Evolutionary conservation across 2,329 filamentous ascomycete species (phyloP).

Genomic region (Dichotomopilus funicola): DNA sequence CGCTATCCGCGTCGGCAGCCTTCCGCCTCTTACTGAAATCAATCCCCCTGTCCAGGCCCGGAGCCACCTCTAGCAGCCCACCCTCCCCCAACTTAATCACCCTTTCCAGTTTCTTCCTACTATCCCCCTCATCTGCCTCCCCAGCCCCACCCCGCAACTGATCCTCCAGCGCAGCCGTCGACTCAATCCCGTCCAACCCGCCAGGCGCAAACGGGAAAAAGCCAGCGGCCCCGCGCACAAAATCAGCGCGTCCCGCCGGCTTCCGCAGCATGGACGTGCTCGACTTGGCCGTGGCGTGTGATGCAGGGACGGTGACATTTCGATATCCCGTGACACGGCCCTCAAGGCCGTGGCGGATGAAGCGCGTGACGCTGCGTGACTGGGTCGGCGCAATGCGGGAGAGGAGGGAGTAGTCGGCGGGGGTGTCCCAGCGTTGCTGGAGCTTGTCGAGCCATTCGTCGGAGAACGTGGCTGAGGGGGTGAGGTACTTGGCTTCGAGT

Average conservation of each 20-base stretch:
- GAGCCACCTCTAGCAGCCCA: conserved; percentile 72
- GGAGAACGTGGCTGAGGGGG: conserved; percentile 73
- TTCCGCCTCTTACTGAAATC: conserved; percentile 59
- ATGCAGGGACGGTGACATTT: conserved; percentile 86
- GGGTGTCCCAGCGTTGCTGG: conserved; percentile 82
- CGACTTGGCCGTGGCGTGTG: conserved; percentile 87
- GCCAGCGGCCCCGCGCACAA: conserved; percentile 84
- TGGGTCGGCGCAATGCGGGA: conserved; percentile 87
- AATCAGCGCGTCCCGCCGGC: conserved; percentile 79
- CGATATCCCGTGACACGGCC: conserved; percentile 89
- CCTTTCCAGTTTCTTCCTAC: conserved; percentile 60
- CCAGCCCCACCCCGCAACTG: conserved; percentile 49
- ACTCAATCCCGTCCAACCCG: conserved; percentile 79
- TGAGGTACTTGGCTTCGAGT: conserved; percentile 71
- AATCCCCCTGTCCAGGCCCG: conserved; percentile 74
- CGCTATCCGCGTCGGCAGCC: conserved; percentile 49
- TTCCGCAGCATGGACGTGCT: conserved; percentile 84
- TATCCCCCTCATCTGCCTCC: conserved; percentile 36
- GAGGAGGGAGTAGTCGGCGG: conserved; percentile 73
- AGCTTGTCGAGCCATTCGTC: conserved; percentile 80
- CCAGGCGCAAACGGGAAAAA: conserved; percentile 94
- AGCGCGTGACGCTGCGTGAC: conserved; percentile 88
- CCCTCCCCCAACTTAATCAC: conserved; percentile 82
- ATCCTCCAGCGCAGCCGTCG: conserved; percentile 76
- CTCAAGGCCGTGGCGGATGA: conserved; percentile 84